A percentile compares a stretch with the other conserved stretches of the same genome.
These are phyloP conservation scores for Gentiana dahurica DNA, from an alignment of 257 asterid genomes.

Conservation along the genomic window DNA sequence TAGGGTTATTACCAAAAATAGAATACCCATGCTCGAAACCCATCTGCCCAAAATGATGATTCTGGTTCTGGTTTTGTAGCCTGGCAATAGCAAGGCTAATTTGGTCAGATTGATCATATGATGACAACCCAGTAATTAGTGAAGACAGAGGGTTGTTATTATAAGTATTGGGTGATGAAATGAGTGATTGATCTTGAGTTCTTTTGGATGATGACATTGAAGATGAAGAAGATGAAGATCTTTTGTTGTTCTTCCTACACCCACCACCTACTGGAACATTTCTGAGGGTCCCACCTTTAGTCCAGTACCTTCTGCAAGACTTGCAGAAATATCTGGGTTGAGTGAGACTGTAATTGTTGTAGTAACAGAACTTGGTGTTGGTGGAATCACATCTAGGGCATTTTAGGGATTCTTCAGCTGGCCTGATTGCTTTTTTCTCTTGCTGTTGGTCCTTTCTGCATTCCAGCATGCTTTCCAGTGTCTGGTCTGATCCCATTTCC, in stretches of 20 bases:
- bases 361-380: slow-evolving; percentile 92
- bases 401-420: slow-evolving; percentile 51
- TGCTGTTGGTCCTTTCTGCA: slow-evolving; percentile 55
- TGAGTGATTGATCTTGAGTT: slow-evolving; percentile 38
- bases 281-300: slow-evolving; percentile 85
- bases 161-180: neutral
- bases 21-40: slow-evolving; percentile 21
- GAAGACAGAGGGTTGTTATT: slow-evolving; percentile 22
- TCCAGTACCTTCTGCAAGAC: slow-evolving; percentile 93
- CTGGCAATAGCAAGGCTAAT: slow-evolving; percentile 53
- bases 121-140: slow-evolving; percentile 9
- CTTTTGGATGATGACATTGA: slow-evolving; percentile 34
- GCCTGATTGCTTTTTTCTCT: slow-evolving; percentile 58
- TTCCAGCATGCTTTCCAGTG: slow-evolving; percentile 71
- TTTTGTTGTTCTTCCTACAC: slow-evolving; percentile 63
- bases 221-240: slow-evolving; percentile 24
- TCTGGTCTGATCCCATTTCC: slow-evolving; percentile 56
- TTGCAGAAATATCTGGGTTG: slow-evolving; percentile 96
- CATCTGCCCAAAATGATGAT: slow-evolving; percentile 13
- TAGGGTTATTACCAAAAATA: slow-evolving; percentile 20
- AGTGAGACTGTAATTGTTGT: slow-evolving; percentile 91
- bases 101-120: slow-evolving; percentile 35
- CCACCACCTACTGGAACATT: slow-evolving; percentile 97
- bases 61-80: slow-evolving; percentile 45
- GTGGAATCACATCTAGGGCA: slow-evolving; percentile 93